These are phyloP conservation scores for Colletotrichum scovillei DNA, from an alignment of 2,329 filamentous ascomycete genomes.

Conservation along the genomic window DNA sequence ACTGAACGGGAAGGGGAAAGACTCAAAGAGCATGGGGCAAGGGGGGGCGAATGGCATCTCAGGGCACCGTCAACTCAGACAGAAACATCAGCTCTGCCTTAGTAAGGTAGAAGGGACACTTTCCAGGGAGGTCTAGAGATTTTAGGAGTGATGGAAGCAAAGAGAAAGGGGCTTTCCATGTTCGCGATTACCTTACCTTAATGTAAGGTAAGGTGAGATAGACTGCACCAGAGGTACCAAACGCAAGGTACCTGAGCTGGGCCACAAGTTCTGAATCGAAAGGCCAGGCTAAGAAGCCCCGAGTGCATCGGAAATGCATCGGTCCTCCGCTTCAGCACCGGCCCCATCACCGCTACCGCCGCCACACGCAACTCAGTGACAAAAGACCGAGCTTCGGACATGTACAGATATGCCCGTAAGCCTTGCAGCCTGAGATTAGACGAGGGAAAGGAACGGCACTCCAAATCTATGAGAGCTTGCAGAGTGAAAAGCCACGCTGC, in stretches of 20 bases:
- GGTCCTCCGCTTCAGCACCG: slow-evolving; percentile 5
- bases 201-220: no score
- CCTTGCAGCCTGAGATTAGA: not conserved
- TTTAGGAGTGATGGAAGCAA: not conserved
- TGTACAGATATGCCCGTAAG: not conserved
- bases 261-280: not conserved
- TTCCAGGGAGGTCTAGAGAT: not conserved
- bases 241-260: not conserved
- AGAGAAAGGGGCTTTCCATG: not conserved
- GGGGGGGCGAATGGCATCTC: not conserved
- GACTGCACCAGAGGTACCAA: not conserved
- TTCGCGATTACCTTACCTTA: no score
- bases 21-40: not conserved
- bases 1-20: not conserved
- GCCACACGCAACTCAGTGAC: no score
- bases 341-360: not conserved
- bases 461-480: no score
- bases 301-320: slow-evolving; percentile 21
- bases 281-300: not conserved
- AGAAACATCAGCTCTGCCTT: not conserved
- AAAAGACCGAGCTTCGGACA: not conserved
- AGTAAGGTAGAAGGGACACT: not conserved
- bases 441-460: no score
- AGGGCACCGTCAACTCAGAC: not conserved
- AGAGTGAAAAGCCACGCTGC: not conserved